A percentile compares a stretch with the other conserved stretches of the same genome.
These are phyloP conservation scores for Hibiscus tridactylites DNA, from an alignment of 345 rosid species.

Conservation along the genomic window DNA sequence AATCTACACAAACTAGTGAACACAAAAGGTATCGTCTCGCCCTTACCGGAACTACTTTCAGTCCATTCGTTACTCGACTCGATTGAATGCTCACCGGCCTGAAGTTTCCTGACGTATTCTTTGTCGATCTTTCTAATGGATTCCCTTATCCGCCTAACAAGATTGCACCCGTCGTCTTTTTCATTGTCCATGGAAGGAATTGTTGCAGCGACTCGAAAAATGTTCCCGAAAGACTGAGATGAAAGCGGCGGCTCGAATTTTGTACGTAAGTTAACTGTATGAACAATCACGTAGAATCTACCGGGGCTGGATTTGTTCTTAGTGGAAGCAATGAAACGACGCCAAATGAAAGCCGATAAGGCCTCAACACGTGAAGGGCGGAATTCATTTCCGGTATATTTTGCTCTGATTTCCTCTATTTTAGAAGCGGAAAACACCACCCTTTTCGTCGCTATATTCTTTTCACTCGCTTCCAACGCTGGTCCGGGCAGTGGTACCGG, in stretches of 20 bases:
- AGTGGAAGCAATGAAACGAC: background rate
- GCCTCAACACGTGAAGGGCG: constrained; percentile 13
- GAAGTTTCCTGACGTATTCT: background rate
- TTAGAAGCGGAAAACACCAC: background rate
- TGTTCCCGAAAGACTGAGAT: background rate
- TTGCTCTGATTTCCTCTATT: background rate
- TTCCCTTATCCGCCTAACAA: background rate
- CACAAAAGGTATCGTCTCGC: background rate
- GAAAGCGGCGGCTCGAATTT: background rate
- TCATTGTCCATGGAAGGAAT: background rate
- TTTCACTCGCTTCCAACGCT: background rate
- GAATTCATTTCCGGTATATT: background rate
- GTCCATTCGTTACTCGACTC: background rate
- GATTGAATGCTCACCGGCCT: background rate
- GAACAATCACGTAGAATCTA: background rate
- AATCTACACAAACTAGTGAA: constrained; percentile 6
- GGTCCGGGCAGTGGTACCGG: background rate
- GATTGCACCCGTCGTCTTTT: background rate
- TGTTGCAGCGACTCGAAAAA: background rate
- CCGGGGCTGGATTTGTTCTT: background rate
- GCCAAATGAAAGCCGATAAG: background rate
- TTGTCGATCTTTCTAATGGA: background rate
- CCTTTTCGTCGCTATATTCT: background rate
- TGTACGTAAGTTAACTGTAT: constrained; percentile 28
- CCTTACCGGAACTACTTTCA: background rate